Conservation (phyloP, 495 filamentous ascomycete genomes). For the Daldinia decipiens region DNA sequence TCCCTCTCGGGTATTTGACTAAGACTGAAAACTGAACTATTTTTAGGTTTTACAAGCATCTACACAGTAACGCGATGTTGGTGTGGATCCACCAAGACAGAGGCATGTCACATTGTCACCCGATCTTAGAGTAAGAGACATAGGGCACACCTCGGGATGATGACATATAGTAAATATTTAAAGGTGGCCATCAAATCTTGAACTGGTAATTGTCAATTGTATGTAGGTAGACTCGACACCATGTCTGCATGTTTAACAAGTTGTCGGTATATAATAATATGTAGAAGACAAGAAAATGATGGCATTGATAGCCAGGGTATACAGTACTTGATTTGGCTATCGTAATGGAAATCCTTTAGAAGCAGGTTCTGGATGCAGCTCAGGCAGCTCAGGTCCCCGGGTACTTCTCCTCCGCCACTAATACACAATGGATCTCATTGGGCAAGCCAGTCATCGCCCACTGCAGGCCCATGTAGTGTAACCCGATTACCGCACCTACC, state of each 20-base stretch:
- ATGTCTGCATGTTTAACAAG: too few relatives aligned
- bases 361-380: not conserved
- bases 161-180: not conserved
- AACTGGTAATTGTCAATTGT: not conserved
- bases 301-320: not conserved
- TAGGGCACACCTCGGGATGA: not conserved
- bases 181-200: not conserved
- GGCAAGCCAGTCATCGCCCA: not conserved
- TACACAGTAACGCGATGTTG: not conserved
- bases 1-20: conserved; percentile 1
- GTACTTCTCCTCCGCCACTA: not conserved
- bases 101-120: not conserved
- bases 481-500: conserved; percentile 35
- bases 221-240: too few relatives aligned
- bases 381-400: conserved; percentile 4
- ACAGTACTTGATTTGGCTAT: not conserved
- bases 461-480: conserved; percentile 2
- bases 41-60: conserved; percentile 5
- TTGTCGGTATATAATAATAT: too few relatives aligned
- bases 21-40: not conserved
- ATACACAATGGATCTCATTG: not conserved
- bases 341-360: not conserved
- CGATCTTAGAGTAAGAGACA: not conserved
- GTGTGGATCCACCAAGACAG: conserved; percentile 6
- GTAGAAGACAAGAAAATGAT: not conserved